Conservation (phyloP, 2,329 filamentous ascomycete genomes). For the Aspergillus pseudoglaucus region DNA sequence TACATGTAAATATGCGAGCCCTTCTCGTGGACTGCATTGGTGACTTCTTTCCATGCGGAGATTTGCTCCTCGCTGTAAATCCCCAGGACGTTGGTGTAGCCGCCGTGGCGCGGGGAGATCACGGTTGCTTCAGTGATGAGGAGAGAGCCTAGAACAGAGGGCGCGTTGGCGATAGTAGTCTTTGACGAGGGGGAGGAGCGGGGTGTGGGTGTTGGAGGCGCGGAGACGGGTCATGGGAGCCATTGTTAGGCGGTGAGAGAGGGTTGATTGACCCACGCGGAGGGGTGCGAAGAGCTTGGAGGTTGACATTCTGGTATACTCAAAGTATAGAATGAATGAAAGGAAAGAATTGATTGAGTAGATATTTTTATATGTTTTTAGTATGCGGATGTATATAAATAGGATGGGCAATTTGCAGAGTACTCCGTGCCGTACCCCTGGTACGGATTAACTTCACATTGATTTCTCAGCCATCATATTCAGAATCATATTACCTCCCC, state of each 20-base stretch:
- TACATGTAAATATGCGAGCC: slow-evolving; percentile 57
- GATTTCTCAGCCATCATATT: too few relatives aligned
- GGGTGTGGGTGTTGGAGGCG: slow-evolving; percentile 42
- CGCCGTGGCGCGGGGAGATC: slow-evolving; percentile 43
- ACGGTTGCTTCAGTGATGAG: slow-evolving; percentile 54
- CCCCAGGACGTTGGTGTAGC: slow-evolving; percentile 50
- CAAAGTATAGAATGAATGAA: too few relatives aligned
- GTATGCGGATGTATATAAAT: too few relatives aligned
- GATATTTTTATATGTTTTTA: too few relatives aligned
- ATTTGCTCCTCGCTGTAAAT: slow-evolving; percentile 54
- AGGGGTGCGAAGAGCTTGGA: slow-evolving; percentile 21
- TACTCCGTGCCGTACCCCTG: too few relatives aligned
- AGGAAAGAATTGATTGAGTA: too few relatives aligned
- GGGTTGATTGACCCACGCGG: slow-evolving; percentile 28
- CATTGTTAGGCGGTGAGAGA: slow-evolving; percentile 45
- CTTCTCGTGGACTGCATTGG: slow-evolving; percentile 57
- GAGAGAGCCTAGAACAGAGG: slow-evolving; percentile 47
- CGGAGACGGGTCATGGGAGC: slow-evolving; percentile 51
- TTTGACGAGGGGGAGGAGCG: slow-evolving; percentile 37
- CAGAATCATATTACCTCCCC: too few relatives aligned
- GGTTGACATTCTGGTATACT: not conserved
- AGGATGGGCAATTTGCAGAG: too few relatives aligned
- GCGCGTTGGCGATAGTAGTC: slow-evolving; percentile 53
- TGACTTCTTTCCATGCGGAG: slow-evolving; percentile 54
- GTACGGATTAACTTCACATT: too few relatives aligned